A percentile compares a stretch with the other conserved stretches of the same genome.
Evolutionary conservation across 306 rosid genomes (phyloP).

Genomic region (Quercus wislizeni): DNA sequence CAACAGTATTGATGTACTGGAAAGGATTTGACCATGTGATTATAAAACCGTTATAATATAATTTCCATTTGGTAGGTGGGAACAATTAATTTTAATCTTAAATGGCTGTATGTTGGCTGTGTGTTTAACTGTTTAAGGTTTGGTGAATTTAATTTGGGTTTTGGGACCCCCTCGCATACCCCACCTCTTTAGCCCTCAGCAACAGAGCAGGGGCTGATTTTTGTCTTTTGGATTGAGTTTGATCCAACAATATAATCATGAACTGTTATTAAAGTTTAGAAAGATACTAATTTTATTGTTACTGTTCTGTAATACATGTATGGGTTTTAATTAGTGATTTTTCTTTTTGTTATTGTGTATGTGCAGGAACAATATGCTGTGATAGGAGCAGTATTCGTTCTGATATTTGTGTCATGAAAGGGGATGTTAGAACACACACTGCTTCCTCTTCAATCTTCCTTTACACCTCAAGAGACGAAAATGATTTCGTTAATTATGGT

Average conservation of each 20-base stretch:
- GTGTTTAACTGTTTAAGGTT: background rate
- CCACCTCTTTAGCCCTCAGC: background rate
- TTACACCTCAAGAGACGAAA: conserved; percentile 38
- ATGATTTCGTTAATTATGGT: background rate
- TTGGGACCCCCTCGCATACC: background rate
- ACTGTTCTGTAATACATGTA: background rate
- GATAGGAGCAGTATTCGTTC: conserved; percentile 79
- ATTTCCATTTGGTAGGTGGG: background rate
- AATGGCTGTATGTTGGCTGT: background rate
- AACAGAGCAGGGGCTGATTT: background rate
- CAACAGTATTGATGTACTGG: background rate
- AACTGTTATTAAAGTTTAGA: background rate
- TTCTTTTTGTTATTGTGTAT: background rate
- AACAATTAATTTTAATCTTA: background rate
- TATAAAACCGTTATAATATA: background rate
- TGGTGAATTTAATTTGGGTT: background rate
- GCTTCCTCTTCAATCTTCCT: conserved; percentile 69
- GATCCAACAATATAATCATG: background rate
- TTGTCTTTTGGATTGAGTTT: background rate
- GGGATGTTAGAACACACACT: conserved; percentile 74
- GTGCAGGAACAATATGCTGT: conserved; percentile 76
- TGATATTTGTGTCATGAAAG: conserved; percentile 85
- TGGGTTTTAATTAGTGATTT: background rate
- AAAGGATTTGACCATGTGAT: conserved; percentile 1
- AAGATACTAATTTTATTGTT: background rate